Evolutionary conservation across 768 basidiomycete species (phyloP), one percentile per base, ranked within the genome.

Genomic region (Boletus vinaceobasis): DNA sequence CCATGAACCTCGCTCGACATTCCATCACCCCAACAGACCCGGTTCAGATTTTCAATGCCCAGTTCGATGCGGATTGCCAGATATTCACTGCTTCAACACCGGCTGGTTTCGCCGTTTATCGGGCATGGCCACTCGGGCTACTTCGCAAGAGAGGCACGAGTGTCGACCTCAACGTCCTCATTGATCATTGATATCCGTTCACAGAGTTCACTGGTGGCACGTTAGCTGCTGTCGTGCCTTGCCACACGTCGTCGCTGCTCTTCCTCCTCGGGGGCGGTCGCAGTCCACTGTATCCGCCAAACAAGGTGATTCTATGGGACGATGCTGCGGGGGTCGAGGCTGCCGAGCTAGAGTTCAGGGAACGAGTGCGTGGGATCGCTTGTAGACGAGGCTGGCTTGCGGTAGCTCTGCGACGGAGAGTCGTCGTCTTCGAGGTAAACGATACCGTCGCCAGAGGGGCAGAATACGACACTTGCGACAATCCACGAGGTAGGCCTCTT

Each of bases 291-390:
- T 95, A 93, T 72, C 89, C 93, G 29, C 89, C 88, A 29, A 95
- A 95, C 73, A 95, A 96, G 74, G 89, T 94, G 50, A 78, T 95
- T 59, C 69, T 96, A 50, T 95, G 91, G 91, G 88, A 95, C 70
- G 92, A 92, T 72, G 80, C 79, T 4, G 72, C 81, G 4, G 83
- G 82, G n/a, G 74, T 75, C 56, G 89, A 93, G 67, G 87, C 92
- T 46, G 90, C 89, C 36, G 91, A 94, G 69, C 79, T 95, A 55
- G 92, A 94, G 72, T 95, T 96, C 66, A 79, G 88, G 63, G 93
- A 93, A 72, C 77, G 79, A 54, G 91, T 93, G 1, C 78, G 88
- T 53, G 90, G 90, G 0, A 70, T 93, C 45, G 85, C 86, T 5
- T 91, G 89, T 66, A 76, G 91, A 56, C 79, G 91, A 32, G 89